phyloP scores from a whole-genome alignment of 2,329 filamentous ascomycete species.

The Coleophoma cylindrospora region DNA sequence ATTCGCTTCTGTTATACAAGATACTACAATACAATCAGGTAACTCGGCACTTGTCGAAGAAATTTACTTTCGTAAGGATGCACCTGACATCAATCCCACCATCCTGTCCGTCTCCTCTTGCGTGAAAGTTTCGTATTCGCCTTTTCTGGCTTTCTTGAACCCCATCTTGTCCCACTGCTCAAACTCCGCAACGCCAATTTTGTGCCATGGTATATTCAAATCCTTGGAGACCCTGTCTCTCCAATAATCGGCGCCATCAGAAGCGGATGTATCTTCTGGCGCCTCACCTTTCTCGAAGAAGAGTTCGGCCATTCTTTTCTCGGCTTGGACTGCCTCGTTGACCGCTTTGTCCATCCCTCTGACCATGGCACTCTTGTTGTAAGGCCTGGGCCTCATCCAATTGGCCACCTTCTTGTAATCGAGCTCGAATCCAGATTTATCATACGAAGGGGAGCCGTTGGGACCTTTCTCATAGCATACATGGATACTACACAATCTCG shows the following conservation, averaged over 20 bases:
- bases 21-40: no score
- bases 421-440: constrained; percentile 34
- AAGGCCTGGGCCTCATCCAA: constrained; percentile 7
- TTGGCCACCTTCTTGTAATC: constrained; percentile 27
- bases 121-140: constrained; percentile 9
- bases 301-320: constrained; percentile 5
- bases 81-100: constrained; percentile 2
- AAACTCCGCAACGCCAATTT: constrained; percentile 8
- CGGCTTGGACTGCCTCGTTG: neutral
- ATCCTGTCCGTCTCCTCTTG: constrained; percentile 6
- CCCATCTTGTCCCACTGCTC: constrained; percentile 11
- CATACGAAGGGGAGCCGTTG: constrained; percentile 27
- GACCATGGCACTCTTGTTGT: constrained; percentile 8
- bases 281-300: constrained; percentile 11
- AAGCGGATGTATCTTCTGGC: neutral
- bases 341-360: constrained; percentile 5
- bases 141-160: constrained; percentile 10
- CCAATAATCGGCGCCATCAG: constrained; percentile 3
- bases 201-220: constrained; percentile 10
- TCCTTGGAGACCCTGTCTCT: constrained; percentile 13
- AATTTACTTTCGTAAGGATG: constrained; percentile 5
- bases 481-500: constrained; percentile 27
- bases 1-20: no score
- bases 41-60: no score
- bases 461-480: constrained; percentile 36